Evolutionary conservation across 2,329 filamentous ascomycete genomes (phyloP).

Genomic region (Pseudocercospora musae): DNA sequence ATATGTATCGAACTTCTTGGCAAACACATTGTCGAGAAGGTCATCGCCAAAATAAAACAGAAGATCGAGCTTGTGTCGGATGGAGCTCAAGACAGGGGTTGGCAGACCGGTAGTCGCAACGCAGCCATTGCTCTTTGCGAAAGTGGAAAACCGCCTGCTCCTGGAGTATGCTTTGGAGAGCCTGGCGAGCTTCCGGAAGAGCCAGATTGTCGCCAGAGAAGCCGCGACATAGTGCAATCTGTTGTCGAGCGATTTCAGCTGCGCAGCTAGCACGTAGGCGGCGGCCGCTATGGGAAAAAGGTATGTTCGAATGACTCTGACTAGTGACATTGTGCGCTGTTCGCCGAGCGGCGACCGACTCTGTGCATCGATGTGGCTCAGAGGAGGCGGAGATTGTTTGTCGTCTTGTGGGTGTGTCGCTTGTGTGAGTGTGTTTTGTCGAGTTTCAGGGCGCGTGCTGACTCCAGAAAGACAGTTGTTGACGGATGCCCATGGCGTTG

Average conservation of each 20-base stretch:
- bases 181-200: neutral
- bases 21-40: constrained; percentile 20
- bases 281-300: neutral
- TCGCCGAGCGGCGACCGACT: neutral
- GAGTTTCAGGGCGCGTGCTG: neutral
- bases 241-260: neutral
- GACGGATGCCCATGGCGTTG: neutral
- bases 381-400: neutral
- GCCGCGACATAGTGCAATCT: neutral
- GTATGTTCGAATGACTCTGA: neutral
- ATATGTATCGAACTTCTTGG: constrained; percentile 19
- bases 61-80: constrained; percentile 22
- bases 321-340: neutral
- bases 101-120: constrained; percentile 8
- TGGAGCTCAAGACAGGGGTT: constrained; percentile 11
- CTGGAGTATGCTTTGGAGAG: neutral
- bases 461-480: neutral
- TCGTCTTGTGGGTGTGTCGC: neutral
- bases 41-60: constrained; percentile 18
- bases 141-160: constrained; percentile 1
- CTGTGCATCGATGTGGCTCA: neutral
- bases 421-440: neutral
- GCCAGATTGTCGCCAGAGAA: neutral
- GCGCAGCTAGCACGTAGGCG: neutral
- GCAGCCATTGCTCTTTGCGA: constrained; percentile 9